These are phyloP conservation scores for Spinellus fusiger DNA, from an alignment of 192 early-diverging fungal genomes.

Conservation along the genomic window DNA sequence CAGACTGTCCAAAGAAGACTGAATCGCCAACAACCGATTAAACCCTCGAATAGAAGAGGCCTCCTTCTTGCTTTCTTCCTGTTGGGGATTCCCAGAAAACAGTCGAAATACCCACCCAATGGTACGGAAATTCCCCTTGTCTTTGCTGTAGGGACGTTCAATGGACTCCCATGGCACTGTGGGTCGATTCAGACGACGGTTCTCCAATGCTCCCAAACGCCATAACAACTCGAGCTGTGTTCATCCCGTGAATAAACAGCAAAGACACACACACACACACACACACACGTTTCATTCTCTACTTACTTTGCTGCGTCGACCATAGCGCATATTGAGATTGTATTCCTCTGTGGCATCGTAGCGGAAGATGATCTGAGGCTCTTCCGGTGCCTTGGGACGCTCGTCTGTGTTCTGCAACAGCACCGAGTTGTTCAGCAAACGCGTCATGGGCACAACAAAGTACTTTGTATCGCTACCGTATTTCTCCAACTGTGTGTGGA, in stretches of 20 bases:
- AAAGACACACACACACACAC: not conserved
- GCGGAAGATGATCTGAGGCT: constrained; percentile 57
- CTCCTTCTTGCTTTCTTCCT: constrained; percentile 54
- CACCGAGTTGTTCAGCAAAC: constrained; percentile 51
- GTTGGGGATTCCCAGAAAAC: constrained; percentile 52
- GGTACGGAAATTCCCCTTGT: constrained; percentile 47
- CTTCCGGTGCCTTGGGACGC: constrained; percentile 51
- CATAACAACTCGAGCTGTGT: constrained; percentile 49
- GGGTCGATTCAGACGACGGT: constrained; percentile 38
- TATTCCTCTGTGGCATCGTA: constrained; percentile 50
- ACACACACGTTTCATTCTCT: not conserved
- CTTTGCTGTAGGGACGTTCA: constrained; percentile 35
- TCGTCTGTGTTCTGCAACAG: constrained; percentile 43
- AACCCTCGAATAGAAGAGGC: constrained; percentile 51
- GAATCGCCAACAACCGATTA: constrained; percentile 56
- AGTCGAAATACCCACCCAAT: constrained; percentile 58
- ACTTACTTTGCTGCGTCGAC: constrained; percentile 56
- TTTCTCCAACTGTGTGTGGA: constrained; percentile 37
- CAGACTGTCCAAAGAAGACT: constrained; percentile 51
- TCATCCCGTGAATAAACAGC: not conserved
- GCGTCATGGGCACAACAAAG: constrained; percentile 56
- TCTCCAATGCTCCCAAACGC: constrained; percentile 49
- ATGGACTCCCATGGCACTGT: constrained; percentile 52
- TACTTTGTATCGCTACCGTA: constrained; percentile 49
- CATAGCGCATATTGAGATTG: constrained; percentile 56